Conservation (phyloP, 2,329 filamentous ascomycete genomes). For the Xylaria sp. region DNA sequence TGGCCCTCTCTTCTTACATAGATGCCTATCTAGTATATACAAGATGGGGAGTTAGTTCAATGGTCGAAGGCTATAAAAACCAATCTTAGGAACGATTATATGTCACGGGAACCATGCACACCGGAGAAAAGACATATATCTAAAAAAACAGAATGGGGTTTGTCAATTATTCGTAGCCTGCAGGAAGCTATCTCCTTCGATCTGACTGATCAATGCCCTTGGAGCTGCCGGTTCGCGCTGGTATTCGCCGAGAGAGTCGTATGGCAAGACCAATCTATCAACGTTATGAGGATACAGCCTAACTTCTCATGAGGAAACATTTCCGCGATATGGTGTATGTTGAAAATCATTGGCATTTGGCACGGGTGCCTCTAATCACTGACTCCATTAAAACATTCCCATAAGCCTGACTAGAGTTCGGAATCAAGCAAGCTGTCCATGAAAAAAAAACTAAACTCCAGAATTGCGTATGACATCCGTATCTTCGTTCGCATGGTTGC, state of each 20-base stretch:
- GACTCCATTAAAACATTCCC: slow-evolving; percentile 48
- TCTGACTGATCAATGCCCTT: background rate
- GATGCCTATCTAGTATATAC: background rate
- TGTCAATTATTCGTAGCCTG: background rate
- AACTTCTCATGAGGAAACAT: slow-evolving; percentile 17
- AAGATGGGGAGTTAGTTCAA: background rate
- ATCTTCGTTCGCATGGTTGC: slow-evolving; percentile 35
- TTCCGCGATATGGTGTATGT: slow-evolving; percentile 14
- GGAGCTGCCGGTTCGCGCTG: background rate
- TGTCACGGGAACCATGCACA: background rate
- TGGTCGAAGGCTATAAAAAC: background rate
- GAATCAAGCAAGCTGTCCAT: slow-evolving; percentile 45
- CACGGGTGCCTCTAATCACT: slow-evolving; percentile 48
- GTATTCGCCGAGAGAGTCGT: background rate
- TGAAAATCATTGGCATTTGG: slow-evolving; percentile 43
- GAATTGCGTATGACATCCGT: slow-evolving; percentile 41
- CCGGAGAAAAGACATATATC: background rate
- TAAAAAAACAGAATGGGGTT: background rate
- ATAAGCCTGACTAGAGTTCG: slow-evolving; percentile 45
- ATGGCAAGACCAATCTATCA: slow-evolving; percentile 11
- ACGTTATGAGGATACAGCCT: background rate
- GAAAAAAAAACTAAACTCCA: slow-evolving; percentile 41
- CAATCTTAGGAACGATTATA: background rate
- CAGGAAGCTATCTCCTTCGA: background rate
- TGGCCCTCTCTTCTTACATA: background rate